Percentiles rank a stretch among this genome's conserved stretches.
phyloP scores from a whole-genome alignment of 495 filamentous ascomycete genomes.

The Hyaloscypha bicolor region DNA sequence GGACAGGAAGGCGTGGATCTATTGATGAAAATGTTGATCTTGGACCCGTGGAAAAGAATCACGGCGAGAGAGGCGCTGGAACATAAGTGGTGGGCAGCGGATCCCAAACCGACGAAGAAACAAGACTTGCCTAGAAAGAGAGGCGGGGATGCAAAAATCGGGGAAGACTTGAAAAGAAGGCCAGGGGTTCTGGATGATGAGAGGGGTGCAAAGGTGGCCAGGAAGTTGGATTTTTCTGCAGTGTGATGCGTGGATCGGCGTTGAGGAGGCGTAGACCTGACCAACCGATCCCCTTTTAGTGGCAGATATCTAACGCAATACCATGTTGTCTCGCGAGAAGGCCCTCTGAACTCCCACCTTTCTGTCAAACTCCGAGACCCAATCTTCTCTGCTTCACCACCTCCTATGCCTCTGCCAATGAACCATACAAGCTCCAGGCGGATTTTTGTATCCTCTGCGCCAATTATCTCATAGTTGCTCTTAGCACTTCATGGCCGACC shows the following conservation, averaged over 20 bases:
- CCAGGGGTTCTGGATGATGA: constrained; percentile 73
- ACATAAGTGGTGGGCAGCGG: constrained; percentile 83
- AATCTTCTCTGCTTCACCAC: no score
- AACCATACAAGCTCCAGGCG: no score
- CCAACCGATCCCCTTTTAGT: not conserved
- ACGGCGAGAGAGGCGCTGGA: constrained; percentile 74
- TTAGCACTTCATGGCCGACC: no score
- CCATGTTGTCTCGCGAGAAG: no score
- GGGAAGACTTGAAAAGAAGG: constrained; percentile 77
- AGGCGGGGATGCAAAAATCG: constrained; percentile 75
- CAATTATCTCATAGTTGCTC: no score
- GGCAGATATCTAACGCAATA: not conserved
- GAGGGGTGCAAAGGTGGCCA: constrained; percentile 70
- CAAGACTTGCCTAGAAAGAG: constrained; percentile 75
- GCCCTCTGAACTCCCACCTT: no score
- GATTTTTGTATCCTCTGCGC: no score
- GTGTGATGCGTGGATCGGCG: constrained; percentile 38
- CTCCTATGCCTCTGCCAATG: no score
- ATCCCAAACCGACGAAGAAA: constrained; percentile 82
- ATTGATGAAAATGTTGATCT: constrained; percentile 78
- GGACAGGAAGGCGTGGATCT: constrained; percentile 83
- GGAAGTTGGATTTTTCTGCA: constrained; percentile 82
- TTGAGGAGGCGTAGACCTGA: not conserved
- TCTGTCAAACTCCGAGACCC: no score
- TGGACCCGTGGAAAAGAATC: constrained; percentile 83